Conservation (phyloP, 78 protist genomes). For the Chrysochromulina parva region DNA sequence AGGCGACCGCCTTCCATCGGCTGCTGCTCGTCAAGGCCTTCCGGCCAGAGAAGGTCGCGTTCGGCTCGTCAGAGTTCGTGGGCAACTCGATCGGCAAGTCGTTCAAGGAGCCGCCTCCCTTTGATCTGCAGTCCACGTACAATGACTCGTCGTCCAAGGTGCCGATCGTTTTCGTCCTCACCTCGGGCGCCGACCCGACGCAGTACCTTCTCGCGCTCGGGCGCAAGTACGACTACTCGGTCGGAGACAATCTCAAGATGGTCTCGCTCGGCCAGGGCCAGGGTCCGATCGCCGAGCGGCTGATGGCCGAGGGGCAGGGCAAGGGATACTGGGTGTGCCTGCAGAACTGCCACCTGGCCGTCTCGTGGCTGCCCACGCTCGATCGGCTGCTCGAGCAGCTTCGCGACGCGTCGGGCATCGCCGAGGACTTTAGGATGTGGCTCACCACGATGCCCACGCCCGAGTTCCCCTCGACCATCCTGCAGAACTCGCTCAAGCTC, state of each 20-base stretch:
- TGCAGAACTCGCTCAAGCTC: slow-evolving; percentile 57
- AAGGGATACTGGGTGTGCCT: slow-evolving; percentile 73
- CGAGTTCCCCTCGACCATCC: slow-evolving; percentile 56
- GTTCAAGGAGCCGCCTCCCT: slow-evolving; percentile 60
- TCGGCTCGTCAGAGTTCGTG: not conserved
- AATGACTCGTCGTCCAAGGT: slow-evolving; percentile 47
- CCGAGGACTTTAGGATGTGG: slow-evolving; percentile 67
- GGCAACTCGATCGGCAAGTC: slow-evolving; percentile 28
- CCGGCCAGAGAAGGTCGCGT: slow-evolving; percentile 53
- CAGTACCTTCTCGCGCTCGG: slow-evolving; percentile 38
- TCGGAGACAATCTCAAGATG: not conserved
- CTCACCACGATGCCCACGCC: slow-evolving; percentile 58
- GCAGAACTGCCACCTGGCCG: slow-evolving; percentile 85
- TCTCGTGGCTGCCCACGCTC: slow-evolving; percentile 69
- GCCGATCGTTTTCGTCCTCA: slow-evolving; percentile 82
- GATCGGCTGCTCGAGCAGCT: slow-evolving; percentile 50
- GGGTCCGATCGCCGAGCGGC: slow-evolving; percentile 60
- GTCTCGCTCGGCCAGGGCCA: slow-evolving; percentile 73
- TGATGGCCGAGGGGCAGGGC: slow-evolving; percentile 29
- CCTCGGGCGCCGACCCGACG: slow-evolving; percentile 83
- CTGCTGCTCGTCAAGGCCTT: slow-evolving; percentile 41
- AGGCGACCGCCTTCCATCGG: slow-evolving; percentile 19
- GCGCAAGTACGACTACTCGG: slow-evolving; percentile 11
- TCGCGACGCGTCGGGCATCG: not conserved
- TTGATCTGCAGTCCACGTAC: slow-evolving; percentile 45